Evolutionary conservation across 164 flowering plant species (phyloP).

Genomic region (Warburgia ugandensis): DNA sequence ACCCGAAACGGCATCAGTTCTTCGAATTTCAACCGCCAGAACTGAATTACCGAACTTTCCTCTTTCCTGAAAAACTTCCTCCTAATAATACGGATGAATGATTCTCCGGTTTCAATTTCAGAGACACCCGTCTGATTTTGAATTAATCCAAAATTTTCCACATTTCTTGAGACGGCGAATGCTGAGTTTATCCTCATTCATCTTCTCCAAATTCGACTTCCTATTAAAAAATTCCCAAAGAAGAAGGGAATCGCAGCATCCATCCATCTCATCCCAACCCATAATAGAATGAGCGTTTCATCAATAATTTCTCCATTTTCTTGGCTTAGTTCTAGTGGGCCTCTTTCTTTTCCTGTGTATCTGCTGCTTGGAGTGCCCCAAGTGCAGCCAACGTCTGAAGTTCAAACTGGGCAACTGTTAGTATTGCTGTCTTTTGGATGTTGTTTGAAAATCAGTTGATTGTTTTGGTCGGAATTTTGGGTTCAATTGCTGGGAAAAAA

Average conservation of each 20-base stretch:
- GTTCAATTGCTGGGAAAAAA: too few relatives aligned
- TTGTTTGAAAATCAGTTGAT: too few relatives aligned
- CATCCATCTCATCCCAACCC: constrained; percentile 3
- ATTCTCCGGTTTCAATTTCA: background rate
- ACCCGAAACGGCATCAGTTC: too few relatives aligned
- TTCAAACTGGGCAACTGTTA: too few relatives aligned
- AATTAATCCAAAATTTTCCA: too few relatives aligned
- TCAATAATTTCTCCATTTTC: constrained; percentile 5
- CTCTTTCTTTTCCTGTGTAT: constrained; percentile 14
- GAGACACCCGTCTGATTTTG: background rate
- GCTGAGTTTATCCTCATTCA: constrained; percentile 11
- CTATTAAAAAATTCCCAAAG: constrained; percentile 2
- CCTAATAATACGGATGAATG: background rate
- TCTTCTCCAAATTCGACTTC: constrained; percentile 13
- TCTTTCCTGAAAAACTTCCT: background rate
- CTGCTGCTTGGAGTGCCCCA: constrained; percentile 14
- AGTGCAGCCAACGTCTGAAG: constrained; percentile 8
- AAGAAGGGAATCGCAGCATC: constrained; percentile 3
- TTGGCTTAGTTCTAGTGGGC: constrained; percentile 14
- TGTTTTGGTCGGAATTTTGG: too few relatives aligned
- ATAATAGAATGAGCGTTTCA: constrained; percentile 6
- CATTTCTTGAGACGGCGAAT: constrained; percentile 22
- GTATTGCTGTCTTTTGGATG: too few relatives aligned
- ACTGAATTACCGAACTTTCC: background rate
- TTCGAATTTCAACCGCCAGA: too few relatives aligned